Evolutionary conservation across 2,329 filamentous ascomycete genomes (phyloP), one percentile per base, ranked within the genome.

Genomic region (Ophiostoma tasmaniense): DNA sequence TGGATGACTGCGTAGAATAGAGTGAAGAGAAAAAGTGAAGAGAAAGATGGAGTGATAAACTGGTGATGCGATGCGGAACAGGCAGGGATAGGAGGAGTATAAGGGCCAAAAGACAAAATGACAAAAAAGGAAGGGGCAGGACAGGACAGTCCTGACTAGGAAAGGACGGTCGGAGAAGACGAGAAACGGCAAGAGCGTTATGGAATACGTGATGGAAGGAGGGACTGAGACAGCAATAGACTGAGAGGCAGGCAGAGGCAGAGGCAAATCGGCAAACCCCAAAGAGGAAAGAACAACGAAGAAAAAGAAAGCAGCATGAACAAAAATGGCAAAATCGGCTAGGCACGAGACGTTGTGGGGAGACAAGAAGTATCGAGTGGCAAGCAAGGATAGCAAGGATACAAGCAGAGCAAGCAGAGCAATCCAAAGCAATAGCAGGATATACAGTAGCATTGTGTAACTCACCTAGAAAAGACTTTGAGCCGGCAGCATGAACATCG

Each of bases 271-370:
- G 33, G 8, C 33, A 8, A 33, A 33, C 5, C 5, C 33, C 33
- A 2, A 50, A 50, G 3, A 50, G n/a, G 45, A 50, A 50, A 20
- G 42, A 20, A 50, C 17, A 20, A 7, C 17, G 6, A 55, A 13
- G 3, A 25, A 55, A 55, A 55, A 45, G 17, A 64, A 35, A 59
- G 28, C 28, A 59, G 28, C 28, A 52, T 13, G 20, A 62, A 25
- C 45, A 45, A 62, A 55, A 25, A 25, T n/a, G 64, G 28, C 42
- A 25, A n/a, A 61, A 28, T 28, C 22, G 37, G 65, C n/a, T 67
- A 66, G 50, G 59, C 50, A 62, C 33, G 55, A 66, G 30, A 66
- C 30, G 35, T 13, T 64, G 65, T 50, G 37, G 28, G 7, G 61
- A 59, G 33, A 42, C n/a, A 59, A 17, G 30, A 2, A 62, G 20